phyloP scores from a whole-genome alignment of 257 asterid species.

The Ophiorrhiza pumila region DNA sequence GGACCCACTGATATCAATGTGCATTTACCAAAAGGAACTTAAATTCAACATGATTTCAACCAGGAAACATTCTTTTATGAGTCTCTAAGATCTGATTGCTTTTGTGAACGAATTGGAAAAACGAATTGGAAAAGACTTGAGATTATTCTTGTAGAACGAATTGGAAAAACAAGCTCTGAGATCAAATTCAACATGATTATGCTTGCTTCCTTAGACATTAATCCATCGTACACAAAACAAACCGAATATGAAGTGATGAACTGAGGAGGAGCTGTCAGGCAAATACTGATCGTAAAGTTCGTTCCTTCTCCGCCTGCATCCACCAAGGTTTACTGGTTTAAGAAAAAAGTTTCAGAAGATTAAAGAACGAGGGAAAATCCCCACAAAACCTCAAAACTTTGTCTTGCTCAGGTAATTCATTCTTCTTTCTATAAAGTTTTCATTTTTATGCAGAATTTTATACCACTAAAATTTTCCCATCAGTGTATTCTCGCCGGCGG shows the following conservation, averaged over 20 bases:
- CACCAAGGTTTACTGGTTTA: neutral
- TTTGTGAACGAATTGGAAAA: too few relatives aligned
- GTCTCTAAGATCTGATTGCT: too few relatives aligned
- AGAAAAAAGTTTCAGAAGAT: neutral
- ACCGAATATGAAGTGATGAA: neutral
- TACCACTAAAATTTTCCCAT: too few relatives aligned
- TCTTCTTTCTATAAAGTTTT: neutral
- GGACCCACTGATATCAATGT: too few relatives aligned
- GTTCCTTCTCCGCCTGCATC: neutral
- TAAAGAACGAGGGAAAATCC: neutral
- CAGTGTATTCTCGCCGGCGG: conserved; percentile 9
- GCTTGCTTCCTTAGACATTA: neutral
- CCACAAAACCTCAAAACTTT: neutral
- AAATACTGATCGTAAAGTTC: neutral
- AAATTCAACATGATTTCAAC: too few relatives aligned
- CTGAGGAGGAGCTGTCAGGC: conserved; percentile 5
- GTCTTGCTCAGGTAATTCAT: conserved; percentile 7
- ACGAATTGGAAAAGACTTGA: too few relatives aligned
- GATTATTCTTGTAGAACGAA: too few relatives aligned
- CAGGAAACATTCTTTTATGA: too few relatives aligned
- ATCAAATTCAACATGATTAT: too few relatives aligned
- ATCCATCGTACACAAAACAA: neutral
- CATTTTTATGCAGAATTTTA: conserved; percentile 6
- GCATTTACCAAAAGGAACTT: too few relatives aligned
- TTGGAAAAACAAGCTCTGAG: too few relatives aligned